Base-by-base conservation (phyloP, 345 rosid species). In the Zanthoxylum bungeanum region DNA sequence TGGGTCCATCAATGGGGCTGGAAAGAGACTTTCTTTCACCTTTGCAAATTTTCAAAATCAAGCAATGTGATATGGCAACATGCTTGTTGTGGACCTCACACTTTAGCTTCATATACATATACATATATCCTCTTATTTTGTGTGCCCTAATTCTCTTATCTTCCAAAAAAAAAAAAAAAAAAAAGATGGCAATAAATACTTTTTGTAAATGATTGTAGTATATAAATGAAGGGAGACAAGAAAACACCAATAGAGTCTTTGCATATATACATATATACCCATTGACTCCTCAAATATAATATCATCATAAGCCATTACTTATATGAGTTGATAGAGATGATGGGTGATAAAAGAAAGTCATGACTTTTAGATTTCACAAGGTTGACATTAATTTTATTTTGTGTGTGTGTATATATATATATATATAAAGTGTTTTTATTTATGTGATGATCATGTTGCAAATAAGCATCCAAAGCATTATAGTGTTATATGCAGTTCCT, bases 221-320 rank as follows among this genome's bases (percentile, higher is more conserved):
- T n/a, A 62, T 5, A 44, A 17, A 53, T 24, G 31, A 9, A 28
- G 68, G 86, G 85, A 73, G 91, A 84, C 86, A 84, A 71, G 85
- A 81, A 83, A 78, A 87, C 84, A 83, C 75, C 82, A 64, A 77
- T 66, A 37, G 78, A 83, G 76, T 77, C 66, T 80, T 80, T 72
- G 81, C 74, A 75, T 74, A 17, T 31, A 2, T 9, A 34, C 9
- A 10, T 11, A 6, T 14, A 14, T 44, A 44, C 49, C 77, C 87
- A 82, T 84, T 79, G 86, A 81, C 84, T 84, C 77, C 52, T 71
- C 50, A 70, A 31, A 30, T 10, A 46, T 34, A 63, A 6, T 4
- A 58, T 56, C 77, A 84, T 77, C 85, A 77, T 77, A 62, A 60
- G 53, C 83, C 73, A 76, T 75, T 76, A 79, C 74, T 74, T 70